Conservation (phyloP, 2,329 filamentous ascomycete species). For the Cytospora mali region DNA sequence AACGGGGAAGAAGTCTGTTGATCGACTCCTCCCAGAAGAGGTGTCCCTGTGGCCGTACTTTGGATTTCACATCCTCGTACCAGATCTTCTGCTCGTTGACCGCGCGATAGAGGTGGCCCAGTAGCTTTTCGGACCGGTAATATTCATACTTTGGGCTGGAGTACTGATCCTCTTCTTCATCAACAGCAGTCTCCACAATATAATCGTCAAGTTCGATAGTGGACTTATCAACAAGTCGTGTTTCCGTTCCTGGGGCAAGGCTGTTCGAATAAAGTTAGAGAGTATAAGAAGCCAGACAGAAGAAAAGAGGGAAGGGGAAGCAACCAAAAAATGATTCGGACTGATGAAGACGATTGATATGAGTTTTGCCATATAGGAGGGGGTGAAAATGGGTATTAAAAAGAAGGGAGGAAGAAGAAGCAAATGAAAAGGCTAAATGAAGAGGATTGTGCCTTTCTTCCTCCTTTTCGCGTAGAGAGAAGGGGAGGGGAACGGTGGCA, state of each 20-base stretch:
- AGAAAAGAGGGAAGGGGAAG: too few relatives aligned
- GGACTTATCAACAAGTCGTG: conserved; percentile 48
- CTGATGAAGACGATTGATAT: too few relatives aligned
- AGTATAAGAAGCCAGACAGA: neutral
- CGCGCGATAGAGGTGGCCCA: conserved; percentile 70
- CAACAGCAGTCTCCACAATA: conserved; percentile 33
- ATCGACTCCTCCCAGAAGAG: conserved; percentile 51
- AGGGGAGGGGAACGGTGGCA: too few relatives aligned
- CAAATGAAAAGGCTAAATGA: neutral
- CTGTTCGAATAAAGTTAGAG: conserved; percentile 35
- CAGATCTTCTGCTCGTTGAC: conserved; percentile 74
- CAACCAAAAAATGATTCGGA: too few relatives aligned
- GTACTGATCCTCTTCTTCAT: conserved; percentile 51
- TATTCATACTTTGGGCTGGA: conserved; percentile 53
- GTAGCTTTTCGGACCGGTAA: conserved; percentile 68
- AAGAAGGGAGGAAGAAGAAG: neutral
- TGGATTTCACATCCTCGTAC: conserved; percentile 47
- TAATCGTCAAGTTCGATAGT: conserved; percentile 44
- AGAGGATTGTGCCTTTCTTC: too few relatives aligned
- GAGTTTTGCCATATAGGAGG: too few relatives aligned
- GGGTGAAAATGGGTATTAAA: too few relatives aligned
- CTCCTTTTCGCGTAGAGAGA: too few relatives aligned
- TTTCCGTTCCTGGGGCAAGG: conserved; percentile 49
- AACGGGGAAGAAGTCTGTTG: conserved; percentile 34
- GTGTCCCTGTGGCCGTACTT: conserved; percentile 32